phyloP scores from a whole-genome alignment of 2,329 filamentous ascomycete species.

The Penicillium psychrosexuale region DNA sequence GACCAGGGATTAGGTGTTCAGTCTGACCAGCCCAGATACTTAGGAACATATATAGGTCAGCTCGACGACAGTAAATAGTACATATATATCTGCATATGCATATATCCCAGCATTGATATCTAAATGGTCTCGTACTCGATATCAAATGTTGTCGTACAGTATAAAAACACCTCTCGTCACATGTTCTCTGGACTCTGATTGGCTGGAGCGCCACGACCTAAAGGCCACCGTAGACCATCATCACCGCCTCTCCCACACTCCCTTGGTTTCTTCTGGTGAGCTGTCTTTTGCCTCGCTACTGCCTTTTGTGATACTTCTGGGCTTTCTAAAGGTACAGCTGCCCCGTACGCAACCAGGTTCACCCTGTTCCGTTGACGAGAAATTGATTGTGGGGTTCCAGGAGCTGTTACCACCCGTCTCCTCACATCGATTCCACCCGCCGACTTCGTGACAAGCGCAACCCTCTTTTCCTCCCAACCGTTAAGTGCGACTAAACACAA shows the following conservation, averaged over 20 bases:
- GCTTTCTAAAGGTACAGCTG: background rate
- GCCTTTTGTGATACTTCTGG: slow-evolving; percentile 1
- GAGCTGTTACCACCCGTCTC: slow-evolving; percentile 23
- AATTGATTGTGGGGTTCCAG: slow-evolving; percentile 27
- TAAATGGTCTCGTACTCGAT: background rate
- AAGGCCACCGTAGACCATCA: slow-evolving; percentile 42
- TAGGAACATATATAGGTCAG: background rate
- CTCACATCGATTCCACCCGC: slow-evolving; percentile 14
- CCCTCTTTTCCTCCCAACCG: slow-evolving; percentile 1
- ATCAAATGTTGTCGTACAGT: background rate
- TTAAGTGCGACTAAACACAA: slow-evolving; percentile 1
- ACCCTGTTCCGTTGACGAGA: slow-evolving; percentile 7
- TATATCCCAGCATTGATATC: background rate
- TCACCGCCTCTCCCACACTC: slow-evolving; percentile 25
- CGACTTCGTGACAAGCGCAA: slow-evolving; percentile 11
- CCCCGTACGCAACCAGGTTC: background rate
- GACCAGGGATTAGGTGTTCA: background rate
- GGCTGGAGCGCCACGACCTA: slow-evolving; percentile 30
- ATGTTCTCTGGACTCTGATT: slow-evolving; percentile 31
- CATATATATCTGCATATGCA: background rate
- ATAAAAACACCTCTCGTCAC: slow-evolving; percentile 10
- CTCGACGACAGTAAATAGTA: background rate
- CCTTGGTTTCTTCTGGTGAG: slow-evolving; percentile 9
- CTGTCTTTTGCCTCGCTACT: slow-evolving; percentile 1
- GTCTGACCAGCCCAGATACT: background rate